Percentiles rank a stretch among this genome's conserved stretches.
Evolutionary conservation across 163 green algal species (phyloP).

Genomic region (Scenedesmus sp.): DNA sequence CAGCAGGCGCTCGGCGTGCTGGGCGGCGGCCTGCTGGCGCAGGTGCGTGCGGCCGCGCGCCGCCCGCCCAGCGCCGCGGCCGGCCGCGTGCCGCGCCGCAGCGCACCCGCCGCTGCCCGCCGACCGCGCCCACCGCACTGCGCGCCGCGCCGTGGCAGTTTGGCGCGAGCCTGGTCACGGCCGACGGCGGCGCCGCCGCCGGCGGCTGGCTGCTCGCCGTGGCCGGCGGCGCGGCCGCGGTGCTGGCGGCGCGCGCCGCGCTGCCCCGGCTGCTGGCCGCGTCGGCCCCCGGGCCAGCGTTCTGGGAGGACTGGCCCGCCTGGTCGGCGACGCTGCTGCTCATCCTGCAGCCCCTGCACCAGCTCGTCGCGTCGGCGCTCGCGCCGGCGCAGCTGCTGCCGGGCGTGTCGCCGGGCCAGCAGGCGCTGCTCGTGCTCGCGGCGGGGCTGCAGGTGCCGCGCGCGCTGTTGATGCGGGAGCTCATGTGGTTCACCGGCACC

Average conservation of each 20-base stretch:
- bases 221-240: conserved; percentile 8
- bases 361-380: conserved; percentile 15
- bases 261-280: neutral
- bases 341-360: conserved; percentile 28
- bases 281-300: neutral
- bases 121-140: no score
- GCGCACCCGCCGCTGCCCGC: no score
- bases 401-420: neutral
- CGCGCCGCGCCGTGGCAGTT: no score
- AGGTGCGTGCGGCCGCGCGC: conserved; percentile 8
- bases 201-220: conserved; percentile 15
- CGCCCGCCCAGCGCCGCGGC: neutral
- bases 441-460: conserved; percentile 38
- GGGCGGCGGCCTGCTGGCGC: conserved; percentile 30
- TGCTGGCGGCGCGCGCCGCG: neutral
- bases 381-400: neutral
- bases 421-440: conserved; percentile 33
- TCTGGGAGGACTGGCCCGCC: conserved; percentile 39
- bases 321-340: conserved; percentile 44
- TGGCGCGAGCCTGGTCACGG: no score
- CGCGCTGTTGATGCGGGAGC: conserved; percentile 8
- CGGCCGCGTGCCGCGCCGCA: neutral
- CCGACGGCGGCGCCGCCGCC: neutral
- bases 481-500: conserved; percentile 49
- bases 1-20: conserved; percentile 31